Percentiles rank a stretch among this genome's conserved stretches.
phyloP scores from a whole-genome alignment of 768 basidiomycete species.

The Lentinula aciculospora region DNA sequence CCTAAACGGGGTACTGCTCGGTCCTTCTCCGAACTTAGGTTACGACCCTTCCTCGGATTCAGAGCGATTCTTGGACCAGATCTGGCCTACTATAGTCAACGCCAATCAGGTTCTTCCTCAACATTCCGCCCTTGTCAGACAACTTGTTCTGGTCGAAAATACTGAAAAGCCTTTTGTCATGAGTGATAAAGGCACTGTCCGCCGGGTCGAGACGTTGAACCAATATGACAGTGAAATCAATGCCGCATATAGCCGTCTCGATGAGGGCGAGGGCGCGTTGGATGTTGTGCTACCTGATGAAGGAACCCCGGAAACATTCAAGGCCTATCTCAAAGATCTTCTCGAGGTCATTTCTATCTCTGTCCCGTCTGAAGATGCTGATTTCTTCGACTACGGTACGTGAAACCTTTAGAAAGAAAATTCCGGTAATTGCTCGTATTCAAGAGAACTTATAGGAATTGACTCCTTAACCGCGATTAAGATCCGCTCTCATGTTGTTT shows the following conservation, averaged over 20 bases:
- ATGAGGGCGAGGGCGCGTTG: slow-evolving; percentile 1
- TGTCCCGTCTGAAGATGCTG: background rate
- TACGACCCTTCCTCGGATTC: background rate
- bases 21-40: background rate
- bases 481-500: slow-evolving; percentile 1
- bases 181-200: slow-evolving; percentile 21
- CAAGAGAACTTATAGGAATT: background rate
- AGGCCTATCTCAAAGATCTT: background rate
- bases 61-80: slow-evolving; percentile 11
- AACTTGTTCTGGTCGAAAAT: slow-evolving; percentile 18
- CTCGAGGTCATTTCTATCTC: background rate
- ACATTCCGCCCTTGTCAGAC: slow-evolving; percentile 20
- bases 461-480: background rate
- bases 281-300: background rate
- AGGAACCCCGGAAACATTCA: background rate
- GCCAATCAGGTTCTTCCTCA: slow-evolving; percentile 19
- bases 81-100: slow-evolving; percentile 17
- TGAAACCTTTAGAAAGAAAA: background rate
- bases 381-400: background rate
- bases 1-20: slow-evolving; percentile 19
- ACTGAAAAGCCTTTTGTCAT: slow-evolving; percentile 15
- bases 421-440: background rate
- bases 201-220: slow-evolving; percentile 13
- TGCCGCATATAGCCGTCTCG: slow-evolving; percentile 15
- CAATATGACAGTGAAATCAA: slow-evolving; percentile 22